Conservation (phyloP, 163 green algal species). For the Scenedesmus sp. region DNA sequence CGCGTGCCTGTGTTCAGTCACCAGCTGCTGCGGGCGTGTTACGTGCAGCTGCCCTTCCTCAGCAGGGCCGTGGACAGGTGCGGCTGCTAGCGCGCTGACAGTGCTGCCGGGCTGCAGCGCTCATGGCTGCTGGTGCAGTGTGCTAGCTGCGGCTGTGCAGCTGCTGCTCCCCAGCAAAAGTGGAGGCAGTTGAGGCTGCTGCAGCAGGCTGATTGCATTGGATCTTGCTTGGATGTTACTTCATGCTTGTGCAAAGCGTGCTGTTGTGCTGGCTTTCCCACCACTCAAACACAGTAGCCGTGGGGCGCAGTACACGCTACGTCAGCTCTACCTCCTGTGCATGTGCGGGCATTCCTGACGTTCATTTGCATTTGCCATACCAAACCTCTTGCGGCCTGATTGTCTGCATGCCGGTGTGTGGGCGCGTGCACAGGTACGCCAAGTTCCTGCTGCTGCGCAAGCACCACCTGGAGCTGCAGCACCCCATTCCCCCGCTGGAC, state of each 20-base stretch:
- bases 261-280: too few species aligned
- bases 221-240: too few species aligned
- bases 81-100: not conserved
- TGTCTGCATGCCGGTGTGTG: not conserved
- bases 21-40: constrained; percentile 49
- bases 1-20: constrained; percentile 50
- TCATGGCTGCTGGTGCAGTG: not conserved
- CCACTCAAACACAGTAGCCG: too few species aligned
- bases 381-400: too few species aligned
- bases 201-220: too few species aligned
- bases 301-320: too few species aligned
- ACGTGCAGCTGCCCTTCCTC: constrained; percentile 40
- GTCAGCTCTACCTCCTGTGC: not conserved
- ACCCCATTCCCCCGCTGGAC: constrained; percentile 44
- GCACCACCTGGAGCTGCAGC: constrained; percentile 51
- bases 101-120: not conserved
- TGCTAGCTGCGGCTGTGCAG: too few species aligned
- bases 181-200: too few species aligned
- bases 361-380: too few species aligned
- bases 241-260: too few species aligned
- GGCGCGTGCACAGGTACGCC: constrained; percentile 32
- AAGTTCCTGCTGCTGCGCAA: constrained; percentile 52
- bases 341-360: not conserved
- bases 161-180: too few species aligned
- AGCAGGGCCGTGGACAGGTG: constrained; percentile 44